phyloP scores from a whole-genome alignment of 352 stramenopile genomes.

The Pythium volutum region DNA sequence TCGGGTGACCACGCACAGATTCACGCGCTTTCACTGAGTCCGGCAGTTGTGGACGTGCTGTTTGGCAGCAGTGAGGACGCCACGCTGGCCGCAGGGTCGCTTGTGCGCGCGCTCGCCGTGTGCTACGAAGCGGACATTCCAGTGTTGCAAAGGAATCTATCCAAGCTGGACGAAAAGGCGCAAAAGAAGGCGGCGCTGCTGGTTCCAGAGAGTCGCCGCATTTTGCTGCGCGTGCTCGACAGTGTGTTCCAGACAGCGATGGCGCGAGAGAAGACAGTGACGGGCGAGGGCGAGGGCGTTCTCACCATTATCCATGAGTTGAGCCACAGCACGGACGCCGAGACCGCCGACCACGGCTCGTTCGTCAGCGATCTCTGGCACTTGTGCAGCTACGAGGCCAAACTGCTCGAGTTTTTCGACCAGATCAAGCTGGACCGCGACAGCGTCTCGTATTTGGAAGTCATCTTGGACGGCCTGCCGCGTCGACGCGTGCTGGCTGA shows the following conservation, averaged over 20 bases:
- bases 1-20: conserved; percentile 5
- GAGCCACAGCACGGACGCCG: conserved; percentile 48
- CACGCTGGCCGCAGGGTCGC: conserved; percentile 28
- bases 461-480: conserved; percentile 65
- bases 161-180: conserved; percentile 39
- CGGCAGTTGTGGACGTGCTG: conserved; percentile 23
- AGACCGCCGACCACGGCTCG: conserved; percentile 56
- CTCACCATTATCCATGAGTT: conserved; percentile 61
- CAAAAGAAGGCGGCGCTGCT: conserved; percentile 32
- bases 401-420: conserved; percentile 51
- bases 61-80: conserved; percentile 30
- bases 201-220: conserved; percentile 43
- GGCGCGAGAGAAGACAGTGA: conserved; percentile 23
- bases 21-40: conserved; percentile 26
- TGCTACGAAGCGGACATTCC: conserved; percentile 64
- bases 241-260: conserved; percentile 38
- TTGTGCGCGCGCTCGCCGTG: conserved; percentile 47
- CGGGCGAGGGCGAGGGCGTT: conserved; percentile 37
- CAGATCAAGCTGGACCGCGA: conserved; percentile 49
- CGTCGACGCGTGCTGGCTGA: conserved; percentile 31
- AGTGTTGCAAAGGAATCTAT: conserved; percentile 39
- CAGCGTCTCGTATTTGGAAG: conserved; percentile 65
- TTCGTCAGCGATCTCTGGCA: conserved; percentile 74
- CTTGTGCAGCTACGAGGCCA: conserved; percentile 56
- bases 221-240: conserved; percentile 39